Evolutionary conservation across 2,329 filamentous ascomycete species (phyloP), one percentile per base, ranked within the genome.

Genomic region (Penicillium sp.): DNA sequence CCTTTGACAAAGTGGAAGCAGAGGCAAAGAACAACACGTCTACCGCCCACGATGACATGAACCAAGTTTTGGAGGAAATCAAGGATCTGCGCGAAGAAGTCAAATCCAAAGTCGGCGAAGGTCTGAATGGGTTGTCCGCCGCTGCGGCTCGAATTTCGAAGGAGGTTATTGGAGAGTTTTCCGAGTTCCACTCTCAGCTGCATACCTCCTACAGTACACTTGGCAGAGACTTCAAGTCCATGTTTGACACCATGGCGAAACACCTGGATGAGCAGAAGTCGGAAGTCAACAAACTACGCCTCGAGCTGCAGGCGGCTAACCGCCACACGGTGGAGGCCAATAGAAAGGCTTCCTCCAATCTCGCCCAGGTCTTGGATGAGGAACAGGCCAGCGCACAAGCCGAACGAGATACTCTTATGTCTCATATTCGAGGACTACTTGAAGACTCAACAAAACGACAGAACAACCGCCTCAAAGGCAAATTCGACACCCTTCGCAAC

Each of bases 1-100:
- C 81, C 0, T 91, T 96, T 63, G 81, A 85, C 38, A 78, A 81
- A 16, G 90, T 89, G 0, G 86, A 88, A 70, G 78, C 80, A 47
- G 84, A 89, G 62, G 82, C 95, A 14, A 81, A 89, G 50, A 58
- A 54, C 16, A 73, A 76, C 54, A 75, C 70, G 1, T 65, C 64
- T 5, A 62, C 65, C 58, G 88, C 91, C 2, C 90, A 89, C 66
- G 86, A 92, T 45, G 89, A 92, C 53, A 92, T 97, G 90, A 92
- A 97, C 65, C 80, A 84, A n/a, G 88, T 96, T 1, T 81, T 99
- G 9, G 90, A 94, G 66, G 93, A 96, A 70, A 96, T 97, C 71
- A 92, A 92, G 70, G 86, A 84, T n/a, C 81, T 97, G 22, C 86
- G 93, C 21, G 90, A 96, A 70, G 87, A 90, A 49, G 91, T 97